A percentile compares a stretch with the other conserved stretches of the same genome.
phyloP scores from a whole-genome alignment of 2,329 filamentous ascomycete genomes.

The Rhexocercosporidium sp. region DNA sequence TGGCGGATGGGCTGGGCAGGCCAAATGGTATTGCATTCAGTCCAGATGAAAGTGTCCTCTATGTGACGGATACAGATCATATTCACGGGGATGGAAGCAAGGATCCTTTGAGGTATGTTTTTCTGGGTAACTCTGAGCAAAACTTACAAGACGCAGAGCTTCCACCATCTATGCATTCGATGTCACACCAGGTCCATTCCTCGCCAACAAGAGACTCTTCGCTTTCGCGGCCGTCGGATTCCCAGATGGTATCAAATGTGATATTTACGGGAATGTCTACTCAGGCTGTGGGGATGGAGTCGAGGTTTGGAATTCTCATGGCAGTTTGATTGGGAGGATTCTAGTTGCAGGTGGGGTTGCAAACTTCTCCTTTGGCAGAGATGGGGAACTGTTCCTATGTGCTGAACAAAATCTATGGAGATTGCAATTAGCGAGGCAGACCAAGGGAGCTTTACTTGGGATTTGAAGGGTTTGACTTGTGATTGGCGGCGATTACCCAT shows the following conservation, averaged over 20 bases:
- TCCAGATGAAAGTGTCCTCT: slow-evolving; percentile 47
- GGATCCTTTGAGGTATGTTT: slow-evolving; percentile 40
- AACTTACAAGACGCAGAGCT: slow-evolving; percentile 18
- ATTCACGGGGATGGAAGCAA: slow-evolving; percentile 39
- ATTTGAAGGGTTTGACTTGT: slow-evolving; percentile 43
- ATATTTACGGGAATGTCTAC: slow-evolving; percentile 60
- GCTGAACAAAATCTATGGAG: slow-evolving; percentile 53
- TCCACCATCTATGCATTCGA: slow-evolving; percentile 53
- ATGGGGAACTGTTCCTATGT: slow-evolving; percentile 52
- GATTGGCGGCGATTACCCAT: not conserved
- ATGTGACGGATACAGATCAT: slow-evolving; percentile 50
- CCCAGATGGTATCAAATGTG: slow-evolving; percentile 55
- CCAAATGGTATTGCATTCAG: slow-evolving; percentile 46
- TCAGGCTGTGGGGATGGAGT: slow-evolving; percentile 54
- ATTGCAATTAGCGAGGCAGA: slow-evolving; percentile 43
- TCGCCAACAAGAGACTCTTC: slow-evolving; percentile 57
- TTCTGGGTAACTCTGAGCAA: not conserved
- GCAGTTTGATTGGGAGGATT: slow-evolving; percentile 51
- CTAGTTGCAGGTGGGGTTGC: slow-evolving; percentile 49
- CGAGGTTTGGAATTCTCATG: slow-evolving; percentile 53
- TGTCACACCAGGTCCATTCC: slow-evolving; percentile 48
- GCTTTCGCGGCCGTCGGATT: slow-evolving; percentile 53
- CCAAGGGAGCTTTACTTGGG: slow-evolving; percentile 40
- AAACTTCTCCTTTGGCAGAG: slow-evolving; percentile 54
- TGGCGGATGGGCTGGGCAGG: slow-evolving; percentile 52